These are phyloP conservation scores for Cryptosporidium ubiquitum DNA, from an alignment of 169 alveolate species.

Conservation along the genomic window DNA sequence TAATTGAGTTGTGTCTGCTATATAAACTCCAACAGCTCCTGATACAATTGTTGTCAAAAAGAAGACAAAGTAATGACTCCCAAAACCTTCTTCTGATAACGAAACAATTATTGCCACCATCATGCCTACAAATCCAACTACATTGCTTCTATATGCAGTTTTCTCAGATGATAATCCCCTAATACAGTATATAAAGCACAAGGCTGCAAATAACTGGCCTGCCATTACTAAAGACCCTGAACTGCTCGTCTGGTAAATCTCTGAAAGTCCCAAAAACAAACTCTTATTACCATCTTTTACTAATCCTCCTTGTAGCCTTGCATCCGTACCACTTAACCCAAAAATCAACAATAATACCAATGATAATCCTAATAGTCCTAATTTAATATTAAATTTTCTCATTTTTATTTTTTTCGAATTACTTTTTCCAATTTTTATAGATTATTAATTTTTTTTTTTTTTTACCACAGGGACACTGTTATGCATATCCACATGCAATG, in stretches of 20 bases:
- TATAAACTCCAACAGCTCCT: constrained; percentile 76
- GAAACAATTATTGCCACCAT: constrained; percentile 53
- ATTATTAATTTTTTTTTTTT: not conserved
- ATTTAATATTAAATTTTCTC: not conserved
- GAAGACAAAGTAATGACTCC: constrained; percentile 76
- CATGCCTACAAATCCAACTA: constrained; percentile 73
- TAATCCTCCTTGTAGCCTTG: constrained; percentile 14
- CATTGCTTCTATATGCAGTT: constrained; percentile 71
- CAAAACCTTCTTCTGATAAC: constrained; percentile 64
- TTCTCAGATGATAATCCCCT: constrained; percentile 63
- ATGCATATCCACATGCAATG: constrained; percentile 22
- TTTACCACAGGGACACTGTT: not conserved
- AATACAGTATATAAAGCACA: constrained; percentile 63
- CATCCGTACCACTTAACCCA: not conserved
- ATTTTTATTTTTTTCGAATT: not conserved
- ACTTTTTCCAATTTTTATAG: not conserved
- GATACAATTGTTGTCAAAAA: constrained; percentile 75
- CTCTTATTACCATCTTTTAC: not conserved
- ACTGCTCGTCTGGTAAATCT: not conserved
- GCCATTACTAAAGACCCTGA: constrained; percentile 30
- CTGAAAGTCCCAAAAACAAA: not conserved
- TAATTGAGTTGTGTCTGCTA: constrained; percentile 68
- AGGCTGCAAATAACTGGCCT: constrained; percentile 60
- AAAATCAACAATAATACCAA: not conserved
- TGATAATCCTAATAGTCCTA: not conserved